phyloP scores from a whole-genome alignment of 1,139 yeast genomes.

The Debaryomyces nepalensis region DNA sequence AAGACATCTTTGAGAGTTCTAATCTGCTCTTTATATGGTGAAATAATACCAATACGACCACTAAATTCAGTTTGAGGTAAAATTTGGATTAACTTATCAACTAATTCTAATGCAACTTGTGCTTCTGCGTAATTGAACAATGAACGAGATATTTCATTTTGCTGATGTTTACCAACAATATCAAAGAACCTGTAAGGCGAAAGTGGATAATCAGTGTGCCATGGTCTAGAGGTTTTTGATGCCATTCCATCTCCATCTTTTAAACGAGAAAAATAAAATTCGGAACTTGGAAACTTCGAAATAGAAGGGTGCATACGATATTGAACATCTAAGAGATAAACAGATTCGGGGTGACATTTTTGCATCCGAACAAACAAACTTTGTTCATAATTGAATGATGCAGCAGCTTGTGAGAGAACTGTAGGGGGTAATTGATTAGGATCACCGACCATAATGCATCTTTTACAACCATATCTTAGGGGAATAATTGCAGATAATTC shows the following conservation, averaged over 20 bases:
- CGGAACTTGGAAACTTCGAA: conserved; percentile 80
- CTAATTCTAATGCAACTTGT: conserved; percentile 69
- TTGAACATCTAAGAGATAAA: conserved; percentile 86
- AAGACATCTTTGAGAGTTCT: conserved; percentile 61
- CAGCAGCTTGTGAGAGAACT: conserved; percentile 90
- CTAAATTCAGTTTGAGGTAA: conserved; percentile 59
- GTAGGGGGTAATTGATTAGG: conserved; percentile 99
- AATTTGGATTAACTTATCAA: conserved; percentile 55
- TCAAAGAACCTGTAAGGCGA: conserved; percentile 84
- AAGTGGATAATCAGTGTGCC: conserved; percentile 66
- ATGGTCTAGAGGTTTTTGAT: conserved; percentile 60
- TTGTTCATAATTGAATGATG: conserved; percentile 80
- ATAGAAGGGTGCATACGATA: conserved; percentile 98
- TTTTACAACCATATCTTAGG: conserved; percentile 84
- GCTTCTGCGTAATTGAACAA: conserved; percentile 75
- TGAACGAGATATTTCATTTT: conserved; percentile 67
- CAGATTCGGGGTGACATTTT: conserved; percentile 60
- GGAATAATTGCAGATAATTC: conserved; percentile 94
- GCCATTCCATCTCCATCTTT: conserved; percentile 78
- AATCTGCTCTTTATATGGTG: conserved; percentile 94
- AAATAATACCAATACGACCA: conserved; percentile 85
- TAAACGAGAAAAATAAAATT: conserved; percentile 76
- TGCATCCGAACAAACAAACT: conserved; percentile 95
- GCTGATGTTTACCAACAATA: conserved; percentile 65
- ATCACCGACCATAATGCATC: conserved; percentile 98